Percentiles rank a stretch among this genome's conserved stretches.
Conservation (phyloP, 192 early-diverging fungal species). For the Diversispora eburnea region DNA sequence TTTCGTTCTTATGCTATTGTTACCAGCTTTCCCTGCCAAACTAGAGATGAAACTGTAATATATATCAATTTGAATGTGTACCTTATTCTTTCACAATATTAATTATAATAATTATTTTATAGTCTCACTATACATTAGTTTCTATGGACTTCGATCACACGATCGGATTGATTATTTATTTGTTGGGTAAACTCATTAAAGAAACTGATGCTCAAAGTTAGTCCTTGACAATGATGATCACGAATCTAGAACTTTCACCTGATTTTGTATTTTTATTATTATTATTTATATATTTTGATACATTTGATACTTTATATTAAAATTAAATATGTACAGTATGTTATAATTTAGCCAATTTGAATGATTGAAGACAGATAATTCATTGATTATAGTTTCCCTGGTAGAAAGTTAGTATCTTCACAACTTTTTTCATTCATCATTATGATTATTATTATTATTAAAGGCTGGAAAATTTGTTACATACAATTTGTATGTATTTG, state of each 20-base stretch:
- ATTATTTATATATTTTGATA: neutral
- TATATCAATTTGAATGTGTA: neutral
- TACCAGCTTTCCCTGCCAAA: slow-evolving; percentile 87
- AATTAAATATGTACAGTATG: neutral
- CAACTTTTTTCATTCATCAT: neutral
- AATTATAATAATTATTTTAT: neutral
- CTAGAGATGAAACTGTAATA: slow-evolving; percentile 45
- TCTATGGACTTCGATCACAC: slow-evolving; percentile 76
- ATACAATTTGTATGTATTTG: too few species aligned
- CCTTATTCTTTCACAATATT: neutral
- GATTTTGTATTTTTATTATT: slow-evolving; percentile 30
- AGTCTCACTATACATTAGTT: slow-evolving; percentile 75
- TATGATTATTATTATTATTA: slow-evolving; percentile 41
- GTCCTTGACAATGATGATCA: neutral
- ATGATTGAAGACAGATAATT: slow-evolving; percentile 79
- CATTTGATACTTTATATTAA: neutral
- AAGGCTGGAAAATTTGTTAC: slow-evolving; percentile 70
- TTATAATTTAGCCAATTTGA: slow-evolving; percentile 64
- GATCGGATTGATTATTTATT: slow-evolving; percentile 57
- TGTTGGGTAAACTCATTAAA: slow-evolving; percentile 4
- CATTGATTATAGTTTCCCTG: slow-evolving; percentile 68
- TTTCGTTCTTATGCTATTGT: slow-evolving; percentile 80
- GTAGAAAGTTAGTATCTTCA: slow-evolving; percentile 47
- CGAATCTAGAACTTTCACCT: slow-evolving; percentile 32
- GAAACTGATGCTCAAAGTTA: neutral